phyloP scores from a whole-genome alignment of 805 yeast genomes.

The Barnettozyma botsteinii region DNA sequence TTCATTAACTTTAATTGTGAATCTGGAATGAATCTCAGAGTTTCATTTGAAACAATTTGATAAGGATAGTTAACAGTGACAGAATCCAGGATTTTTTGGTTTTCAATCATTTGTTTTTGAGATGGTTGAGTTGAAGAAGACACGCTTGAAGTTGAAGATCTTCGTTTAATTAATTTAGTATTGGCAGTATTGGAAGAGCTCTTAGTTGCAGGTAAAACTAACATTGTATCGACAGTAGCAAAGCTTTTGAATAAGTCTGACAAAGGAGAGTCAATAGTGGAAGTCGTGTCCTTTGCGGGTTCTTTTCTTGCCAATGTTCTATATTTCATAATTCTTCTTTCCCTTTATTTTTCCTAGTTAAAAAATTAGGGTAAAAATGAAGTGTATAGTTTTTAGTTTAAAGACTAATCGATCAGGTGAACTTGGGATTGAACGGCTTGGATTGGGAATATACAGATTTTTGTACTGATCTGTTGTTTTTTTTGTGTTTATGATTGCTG shows the following conservation, averaged over 20 bases:
- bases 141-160: background rate
- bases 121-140: background rate
- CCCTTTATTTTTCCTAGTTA: background rate
- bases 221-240: conserved; percentile 1
- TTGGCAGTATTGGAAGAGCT: background rate
- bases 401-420: background rate
- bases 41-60: conserved; percentile 11
- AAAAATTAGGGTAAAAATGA: background rate
- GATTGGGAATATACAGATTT: too few species aligned
- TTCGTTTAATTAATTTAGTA: background rate
- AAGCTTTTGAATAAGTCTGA: conserved; percentile 1
- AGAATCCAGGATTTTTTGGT: conserved; percentile 13
- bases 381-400: background rate
- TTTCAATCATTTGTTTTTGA: conserved; percentile 14
- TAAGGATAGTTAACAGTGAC: conserved; percentile 18
- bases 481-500: too few species aligned
- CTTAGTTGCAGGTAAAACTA: background rate
- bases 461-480: too few species aligned
- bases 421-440: too few species aligned
- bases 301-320: conserved; percentile 7
- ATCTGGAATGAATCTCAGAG: conserved; percentile 18
- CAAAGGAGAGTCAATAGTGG: background rate
- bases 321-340: background rate
- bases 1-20: conserved; percentile 15
- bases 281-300: background rate